phyloP scores from a whole-genome alignment of 306 rosid genomes.

The Trifolium repens region DNA sequence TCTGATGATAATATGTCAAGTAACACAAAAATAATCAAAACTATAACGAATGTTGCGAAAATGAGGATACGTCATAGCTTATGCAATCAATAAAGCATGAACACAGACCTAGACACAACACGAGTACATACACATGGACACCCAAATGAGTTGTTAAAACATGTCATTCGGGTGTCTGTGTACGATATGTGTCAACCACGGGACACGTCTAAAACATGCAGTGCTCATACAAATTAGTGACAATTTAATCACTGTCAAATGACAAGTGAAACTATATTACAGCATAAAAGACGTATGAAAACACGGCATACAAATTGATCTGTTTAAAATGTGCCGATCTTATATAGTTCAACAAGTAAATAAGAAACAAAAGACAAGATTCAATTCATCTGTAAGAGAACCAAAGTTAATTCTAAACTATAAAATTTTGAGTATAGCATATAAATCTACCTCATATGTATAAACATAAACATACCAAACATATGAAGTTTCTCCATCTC shows the following conservation, averaged over 20 bases:
- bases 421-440: slow-evolving; percentile 47
- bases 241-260: neutral
- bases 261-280: no score
- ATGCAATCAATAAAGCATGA: neutral
- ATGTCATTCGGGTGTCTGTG: neutral
- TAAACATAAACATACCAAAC: slow-evolving; percentile 50
- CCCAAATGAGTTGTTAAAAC: neutral
- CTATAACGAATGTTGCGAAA: neutral
- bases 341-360: slow-evolving; percentile 29
- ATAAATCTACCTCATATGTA: slow-evolving; percentile 48
- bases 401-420: slow-evolving; percentile 32
- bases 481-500: slow-evolving; percentile 48
- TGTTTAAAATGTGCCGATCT: slow-evolving; percentile 15
- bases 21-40: neutral
- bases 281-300: neutral
- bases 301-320: neutral
- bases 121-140: neutral
- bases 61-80: neutral
- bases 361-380: slow-evolving; percentile 21
- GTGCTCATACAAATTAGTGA: neutral
- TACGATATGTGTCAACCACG: neutral
- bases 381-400: slow-evolving; percentile 33
- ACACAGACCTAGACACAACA: neutral
- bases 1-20: neutral
- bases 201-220: neutral